Conservation (phyloP, 1,139 yeast species). For the Geotrichum fermentans region DNA sequence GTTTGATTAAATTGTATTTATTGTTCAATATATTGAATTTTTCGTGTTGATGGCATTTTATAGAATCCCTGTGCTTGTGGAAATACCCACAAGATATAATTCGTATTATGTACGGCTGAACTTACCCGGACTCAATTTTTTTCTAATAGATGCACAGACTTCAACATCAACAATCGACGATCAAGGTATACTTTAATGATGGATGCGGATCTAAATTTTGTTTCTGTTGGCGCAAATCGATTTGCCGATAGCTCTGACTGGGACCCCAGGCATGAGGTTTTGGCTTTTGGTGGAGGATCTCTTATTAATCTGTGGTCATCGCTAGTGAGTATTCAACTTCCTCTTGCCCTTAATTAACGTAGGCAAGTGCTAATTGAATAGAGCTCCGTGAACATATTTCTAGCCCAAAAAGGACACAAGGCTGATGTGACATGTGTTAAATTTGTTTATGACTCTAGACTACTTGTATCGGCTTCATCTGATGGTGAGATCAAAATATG, state of each 20-base stretch:
- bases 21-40: neutral
- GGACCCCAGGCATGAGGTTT: slow-evolving; percentile 38
- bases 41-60: too few species aligned
- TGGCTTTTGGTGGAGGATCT: slow-evolving; percentile 75
- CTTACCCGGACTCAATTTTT: slow-evolving; percentile 4
- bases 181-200: neutral
- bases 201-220: slow-evolving; percentile 42
- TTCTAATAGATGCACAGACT: neutral
- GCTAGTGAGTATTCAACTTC: slow-evolving; percentile 38
- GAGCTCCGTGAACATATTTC: slow-evolving; percentile 23
- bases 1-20: neutral
- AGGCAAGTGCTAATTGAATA: neutral
- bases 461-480: slow-evolving; percentile 59
- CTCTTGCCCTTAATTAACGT: neutral
- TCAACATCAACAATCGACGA: neutral
- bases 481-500: slow-evolving; percentile 62
- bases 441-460: slow-evolving; percentile 35
- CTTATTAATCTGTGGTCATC: slow-evolving; percentile 77
- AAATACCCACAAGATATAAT: too few species aligned
- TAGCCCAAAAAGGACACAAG: slow-evolving; percentile 34
- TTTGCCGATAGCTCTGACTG: slow-evolving; percentile 66
- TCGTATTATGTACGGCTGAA: neutral
- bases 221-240: slow-evolving; percentile 75
- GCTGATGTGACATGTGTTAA: slow-evolving; percentile 34
- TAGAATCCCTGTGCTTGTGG: too few species aligned